phyloP scores from a whole-genome alignment of 306 rosid species.

The Medicago lupulina region DNA sequence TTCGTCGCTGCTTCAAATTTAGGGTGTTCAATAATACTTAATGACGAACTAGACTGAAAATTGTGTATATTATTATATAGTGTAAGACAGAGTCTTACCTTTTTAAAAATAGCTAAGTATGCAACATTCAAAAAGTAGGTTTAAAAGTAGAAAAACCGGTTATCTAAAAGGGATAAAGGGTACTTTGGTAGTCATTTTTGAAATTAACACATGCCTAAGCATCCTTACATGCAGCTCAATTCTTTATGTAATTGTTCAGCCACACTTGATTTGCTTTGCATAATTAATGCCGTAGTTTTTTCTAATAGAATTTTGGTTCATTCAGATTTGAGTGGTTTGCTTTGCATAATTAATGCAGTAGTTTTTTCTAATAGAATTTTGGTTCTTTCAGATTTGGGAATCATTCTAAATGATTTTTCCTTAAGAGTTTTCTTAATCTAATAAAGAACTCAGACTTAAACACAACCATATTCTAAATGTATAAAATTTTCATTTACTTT shows the following conservation, averaged over 20 bases:
- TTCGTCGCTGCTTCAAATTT: conserved; percentile 35
- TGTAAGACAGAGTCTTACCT: neutral
- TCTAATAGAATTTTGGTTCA: conserved; percentile 25
- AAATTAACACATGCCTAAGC: neutral
- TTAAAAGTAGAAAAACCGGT: neutral
- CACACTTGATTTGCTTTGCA: neutral
- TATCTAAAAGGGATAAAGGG: conserved; percentile 12
- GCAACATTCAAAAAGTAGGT: conserved; percentile 20
- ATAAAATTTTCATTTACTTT: neutral
- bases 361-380: conserved; percentile 20
- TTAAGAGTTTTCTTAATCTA: conserved; percentile 23
- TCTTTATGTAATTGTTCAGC: conserved; percentile 4
- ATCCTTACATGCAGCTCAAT: neutral
- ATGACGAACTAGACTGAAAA: neutral
- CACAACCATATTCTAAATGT: conserved; percentile 15
- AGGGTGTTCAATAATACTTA: conserved; percentile 14
- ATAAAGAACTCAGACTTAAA: conserved; percentile 18
- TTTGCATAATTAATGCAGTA: conserved; percentile 24
- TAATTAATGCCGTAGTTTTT: conserved; percentile 13
- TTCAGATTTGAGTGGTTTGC: neutral
- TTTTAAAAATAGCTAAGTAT: conserved; percentile 2
- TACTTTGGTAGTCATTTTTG: conserved; percentile 13
- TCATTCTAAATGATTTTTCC: conserved; percentile 5
- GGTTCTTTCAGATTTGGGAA: neutral
- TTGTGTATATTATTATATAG: neutral